phyloP scores from a whole-genome alignment of 169 alveolate species.

The Cryptosporidium andersoni region DNA sequence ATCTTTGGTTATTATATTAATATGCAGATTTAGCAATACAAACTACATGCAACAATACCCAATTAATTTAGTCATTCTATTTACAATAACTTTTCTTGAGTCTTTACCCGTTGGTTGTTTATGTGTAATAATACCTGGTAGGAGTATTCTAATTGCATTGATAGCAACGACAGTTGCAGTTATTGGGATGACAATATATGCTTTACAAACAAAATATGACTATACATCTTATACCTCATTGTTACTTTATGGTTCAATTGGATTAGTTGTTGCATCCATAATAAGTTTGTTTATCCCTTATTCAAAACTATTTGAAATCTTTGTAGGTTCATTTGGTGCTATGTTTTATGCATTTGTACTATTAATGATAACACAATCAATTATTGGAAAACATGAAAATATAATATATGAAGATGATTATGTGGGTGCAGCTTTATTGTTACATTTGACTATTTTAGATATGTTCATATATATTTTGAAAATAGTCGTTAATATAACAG shows the following conservation, averaged over 20 bases:
- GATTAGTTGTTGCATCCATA: slow-evolving; percentile 5
- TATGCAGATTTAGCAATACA: not conserved
- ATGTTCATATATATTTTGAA: slow-evolving; percentile 22
- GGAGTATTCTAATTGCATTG: slow-evolving; percentile 19
- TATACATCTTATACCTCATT: slow-evolving; percentile 28
- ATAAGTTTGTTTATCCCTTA: slow-evolving; percentile 47
- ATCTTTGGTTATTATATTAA: not conserved
- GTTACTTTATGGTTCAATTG: slow-evolving; percentile 12
- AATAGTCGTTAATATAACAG: not conserved
- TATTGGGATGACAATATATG: slow-evolving; percentile 15
- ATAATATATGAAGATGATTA: slow-evolving; percentile 58
- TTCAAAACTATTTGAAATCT: slow-evolving; percentile 5
- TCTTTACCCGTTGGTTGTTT: not conserved
- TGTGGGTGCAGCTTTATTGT: slow-evolving; percentile 34
- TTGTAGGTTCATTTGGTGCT: slow-evolving; percentile 18
- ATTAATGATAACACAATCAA: slow-evolving; percentile 26
- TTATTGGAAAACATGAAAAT: slow-evolving; percentile 15
- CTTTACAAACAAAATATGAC: slow-evolving; percentile 65
- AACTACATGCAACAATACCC: not conserved
- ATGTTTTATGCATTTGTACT: slow-evolving; percentile 36
- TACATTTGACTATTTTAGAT: slow-evolving; percentile 16
- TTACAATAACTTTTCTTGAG: slow-evolving; percentile 14
- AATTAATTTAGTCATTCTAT: slow-evolving; percentile 14
- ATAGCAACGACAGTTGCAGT: slow-evolving; percentile 19
- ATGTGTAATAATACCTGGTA: not conserved